These are phyloP conservation scores for Candida insectorum DNA, from an alignment of 805 yeast genomes.

Conservation along the genomic window DNA sequence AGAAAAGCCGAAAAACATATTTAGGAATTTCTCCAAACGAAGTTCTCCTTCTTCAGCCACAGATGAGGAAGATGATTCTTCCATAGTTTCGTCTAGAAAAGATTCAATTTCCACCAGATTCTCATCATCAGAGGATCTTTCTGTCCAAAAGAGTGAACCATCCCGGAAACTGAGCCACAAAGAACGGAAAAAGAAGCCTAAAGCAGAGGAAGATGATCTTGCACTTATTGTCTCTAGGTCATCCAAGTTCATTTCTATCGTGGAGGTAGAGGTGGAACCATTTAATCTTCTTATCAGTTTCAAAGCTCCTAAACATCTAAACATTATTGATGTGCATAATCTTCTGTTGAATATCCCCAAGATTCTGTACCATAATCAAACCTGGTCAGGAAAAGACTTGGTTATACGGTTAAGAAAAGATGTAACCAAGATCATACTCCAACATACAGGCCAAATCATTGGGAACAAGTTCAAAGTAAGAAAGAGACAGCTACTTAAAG, in stretches of 20 bases:
- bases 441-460: constrained; percentile 72
- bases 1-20: constrained; percentile 12
- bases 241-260: constrained; percentile 37
- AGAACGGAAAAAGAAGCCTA: constrained; percentile 6
- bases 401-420: constrained; percentile 59
- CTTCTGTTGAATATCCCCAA: constrained; percentile 65
- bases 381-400: constrained; percentile 70
- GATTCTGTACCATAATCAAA: constrained; percentile 38
- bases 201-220: constrained; percentile 31
- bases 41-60: constrained; percentile 2
- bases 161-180: not conserved
- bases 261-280: constrained; percentile 30
- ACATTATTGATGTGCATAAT: constrained; percentile 74
- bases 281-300: constrained; percentile 61
- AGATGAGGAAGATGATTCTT: constrained; percentile 8
- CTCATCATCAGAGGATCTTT: constrained; percentile 12
- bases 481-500: constrained; percentile 22
- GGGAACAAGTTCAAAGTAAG: constrained; percentile 63
- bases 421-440: constrained; percentile 52
- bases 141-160: constrained; percentile 1
- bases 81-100: constrained; percentile 6
- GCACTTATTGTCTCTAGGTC: constrained; percentile 42
- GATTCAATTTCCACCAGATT: constrained; percentile 10
- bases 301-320: constrained; percentile 66
- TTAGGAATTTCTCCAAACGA: constrained; percentile 7